Evolutionary conservation across 176 grass and related monocot species (phyloP).

Genomic region (Carex pumila): DNA sequence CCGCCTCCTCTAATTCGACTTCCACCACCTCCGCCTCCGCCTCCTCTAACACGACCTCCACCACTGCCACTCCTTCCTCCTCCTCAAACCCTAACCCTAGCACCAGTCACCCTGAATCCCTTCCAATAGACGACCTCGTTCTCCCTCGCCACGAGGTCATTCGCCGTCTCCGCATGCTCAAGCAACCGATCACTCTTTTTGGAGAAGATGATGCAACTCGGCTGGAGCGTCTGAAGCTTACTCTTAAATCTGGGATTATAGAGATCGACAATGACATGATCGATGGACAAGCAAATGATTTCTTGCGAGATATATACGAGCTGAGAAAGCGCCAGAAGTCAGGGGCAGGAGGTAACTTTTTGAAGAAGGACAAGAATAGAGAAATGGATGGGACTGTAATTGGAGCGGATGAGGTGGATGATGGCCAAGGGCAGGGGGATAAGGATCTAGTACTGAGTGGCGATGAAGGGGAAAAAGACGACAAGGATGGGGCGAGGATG

Average conservation of each 20-base stretch:
- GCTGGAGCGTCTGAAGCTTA: slow-evolving; percentile 53
- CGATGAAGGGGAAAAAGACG: slow-evolving; percentile 40
- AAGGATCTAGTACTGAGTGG: slow-evolving; percentile 28
- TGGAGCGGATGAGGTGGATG: slow-evolving; percentile 24
- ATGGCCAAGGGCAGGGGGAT: slow-evolving; percentile 21
- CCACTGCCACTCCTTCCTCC: background rate
- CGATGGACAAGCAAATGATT: slow-evolving; percentile 87
- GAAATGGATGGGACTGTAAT: slow-evolving; percentile 31
- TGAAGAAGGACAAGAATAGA: slow-evolving; percentile 40
- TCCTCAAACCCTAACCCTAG: slow-evolving; percentile 12
- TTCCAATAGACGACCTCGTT: slow-evolving; percentile 39
- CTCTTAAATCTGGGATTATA: slow-evolving; percentile 61
- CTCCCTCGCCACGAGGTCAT: slow-evolving; percentile 71
- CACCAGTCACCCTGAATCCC: slow-evolving; percentile 30
- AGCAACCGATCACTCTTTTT: slow-evolving; percentile 71
- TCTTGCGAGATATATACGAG: slow-evolving; percentile 83
- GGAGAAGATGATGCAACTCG: slow-evolving; percentile 70
- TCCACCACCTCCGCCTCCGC: background rate
- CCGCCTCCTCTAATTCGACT: background rate
- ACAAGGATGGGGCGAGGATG: slow-evolving; percentile 61
- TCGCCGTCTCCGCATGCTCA: slow-evolving; percentile 67
- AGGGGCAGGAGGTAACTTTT: slow-evolving; percentile 22
- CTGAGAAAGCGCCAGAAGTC: slow-evolving; percentile 65
- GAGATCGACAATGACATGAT: slow-evolving; percentile 78
- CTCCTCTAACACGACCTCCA: background rate